Conservation (phyloP, 805 yeast species). For the Komagataella pastoris region DNA sequence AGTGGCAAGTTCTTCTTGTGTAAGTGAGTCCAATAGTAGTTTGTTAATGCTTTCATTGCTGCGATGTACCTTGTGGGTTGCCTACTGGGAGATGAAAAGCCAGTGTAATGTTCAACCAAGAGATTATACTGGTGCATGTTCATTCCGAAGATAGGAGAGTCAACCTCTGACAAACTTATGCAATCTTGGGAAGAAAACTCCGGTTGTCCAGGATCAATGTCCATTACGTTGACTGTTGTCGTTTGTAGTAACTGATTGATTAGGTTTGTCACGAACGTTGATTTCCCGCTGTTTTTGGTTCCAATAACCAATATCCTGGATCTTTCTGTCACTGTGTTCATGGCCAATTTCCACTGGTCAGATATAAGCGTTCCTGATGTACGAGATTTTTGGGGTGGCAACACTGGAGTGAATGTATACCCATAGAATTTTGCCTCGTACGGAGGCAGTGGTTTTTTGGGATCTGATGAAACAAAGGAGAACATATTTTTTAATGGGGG, state of each 20-base stretch:
- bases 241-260: constrained; percentile 29
- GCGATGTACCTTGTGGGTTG: constrained; percentile 43
- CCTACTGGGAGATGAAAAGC: constrained; percentile 56
- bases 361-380: constrained; percentile 13
- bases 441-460: constrained; percentile 7
- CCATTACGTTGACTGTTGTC: constrained; percentile 37
- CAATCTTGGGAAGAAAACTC: constrained; percentile 65
- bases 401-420: constrained; percentile 25
- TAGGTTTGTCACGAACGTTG: constrained; percentile 48
- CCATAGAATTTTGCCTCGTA: constrained; percentile 3
- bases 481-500: constrained; percentile 32
- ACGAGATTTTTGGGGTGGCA: constrained; percentile 13
- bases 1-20: constrained; percentile 22
- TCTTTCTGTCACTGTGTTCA: constrained; percentile 1
- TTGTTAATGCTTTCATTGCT: constrained; percentile 26
- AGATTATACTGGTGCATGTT: constrained; percentile 16
- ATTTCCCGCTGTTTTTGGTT: constrained; percentile 71
- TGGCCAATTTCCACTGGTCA: constrained; percentile 13
- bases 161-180: constrained; percentile 35
- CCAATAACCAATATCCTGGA: constrained; percentile 34
- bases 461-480: constrained; percentile 9
- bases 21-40: constrained; percentile 1
- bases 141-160: constrained; percentile 23
- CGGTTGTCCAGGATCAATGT: constrained; percentile 85
- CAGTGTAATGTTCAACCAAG: constrained; percentile 28